Evolutionary conservation across 805 yeast species (phyloP), one percentile per base, ranked within the genome.

Genomic region (Candida fluviatilis): DNA sequence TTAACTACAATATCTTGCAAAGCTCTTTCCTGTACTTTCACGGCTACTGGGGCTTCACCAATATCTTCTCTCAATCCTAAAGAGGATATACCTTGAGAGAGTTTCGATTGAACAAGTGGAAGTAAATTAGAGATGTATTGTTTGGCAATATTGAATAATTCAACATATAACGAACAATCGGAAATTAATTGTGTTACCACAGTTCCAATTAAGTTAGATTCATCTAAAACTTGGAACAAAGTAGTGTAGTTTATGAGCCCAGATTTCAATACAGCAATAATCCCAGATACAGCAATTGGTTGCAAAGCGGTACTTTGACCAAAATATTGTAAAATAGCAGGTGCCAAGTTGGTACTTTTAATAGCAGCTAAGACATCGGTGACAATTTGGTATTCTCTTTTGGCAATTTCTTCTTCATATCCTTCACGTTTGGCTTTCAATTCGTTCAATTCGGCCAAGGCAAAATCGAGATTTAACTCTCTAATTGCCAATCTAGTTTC

Each of bases 301-400:
- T 53, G 53, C 36, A 62, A 50, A 12, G 52, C 49, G 7, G 43
- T 25, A 39, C 54, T 50, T 14, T 60, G 52, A 19, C 60, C 64
- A 29, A 66, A 56, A 38, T 51, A 62, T 35, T 62, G 53, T 31
- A 67, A 42, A 30, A 66, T 55, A 15, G 44, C 43, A 25, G 70
- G 70, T 16, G 69, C 64, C 35, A 64, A 51, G 16, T 59, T 47
- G 15, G 72, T 55, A 39, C 62, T 55, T 38, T 66, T 59, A 18
- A 67, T 49, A 18, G 66, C 61, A 5, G 58, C 45, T 45, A 67
- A 65, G 4, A 66, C 64, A 32, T 60, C 52, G 35, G 73, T 67
- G 23, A 67, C 71, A 40, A 67, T 59, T 29, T 54, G 49, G 42
- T 63, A 63, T 36, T 67, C 71, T 54, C 72, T 54, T 36, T 60